phyloP scores from a whole-genome alignment of 2,329 filamentous ascomycete genomes.

The Akanthomyces lecanii region DNA sequence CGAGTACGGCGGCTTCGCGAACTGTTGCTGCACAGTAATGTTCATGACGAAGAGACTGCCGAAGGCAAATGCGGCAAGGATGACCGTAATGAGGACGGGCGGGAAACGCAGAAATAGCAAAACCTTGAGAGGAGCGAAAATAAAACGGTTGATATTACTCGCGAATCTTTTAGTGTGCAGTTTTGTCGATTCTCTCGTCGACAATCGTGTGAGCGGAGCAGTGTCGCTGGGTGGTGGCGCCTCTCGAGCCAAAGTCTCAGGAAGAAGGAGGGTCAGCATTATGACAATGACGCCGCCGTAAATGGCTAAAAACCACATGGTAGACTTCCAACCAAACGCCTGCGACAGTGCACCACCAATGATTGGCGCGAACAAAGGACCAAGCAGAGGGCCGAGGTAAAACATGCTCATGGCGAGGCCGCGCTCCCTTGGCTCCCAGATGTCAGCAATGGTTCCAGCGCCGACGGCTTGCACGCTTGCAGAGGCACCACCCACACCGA shows the following conservation, averaged over 20 bases:
- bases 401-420: constrained; percentile 72
- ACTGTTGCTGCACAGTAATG: constrained; percentile 69
- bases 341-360: constrained; percentile 65
- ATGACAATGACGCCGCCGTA: constrained; percentile 56
- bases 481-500: constrained; percentile 66
- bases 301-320: constrained; percentile 67
- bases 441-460: constrained; percentile 23
- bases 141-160: constrained; percentile 51
- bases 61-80: constrained; percentile 71
- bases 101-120: constrained; percentile 70
- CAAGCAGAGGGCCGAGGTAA: constrained; percentile 68
- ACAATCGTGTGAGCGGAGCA: neutral
- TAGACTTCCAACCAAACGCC: constrained; percentile 64
- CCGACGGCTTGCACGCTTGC: constrained; percentile 43
- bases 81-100: constrained; percentile 68
- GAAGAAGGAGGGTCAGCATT: constrained; percentile 52
- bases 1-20: constrained; percentile 62
- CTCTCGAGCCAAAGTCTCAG: constrained; percentile 49
- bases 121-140: constrained; percentile 70
- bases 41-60: constrained; percentile 73
- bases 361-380: constrained; percentile 67
- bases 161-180: constrained; percentile 35
- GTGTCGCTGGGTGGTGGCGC: neutral
- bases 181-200: constrained; percentile 8
- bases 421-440: constrained; percentile 66